These are phyloP conservation scores for Murraya paniculata DNA, from an alignment of 345 rosid species.

Conservation along the genomic window DNA sequence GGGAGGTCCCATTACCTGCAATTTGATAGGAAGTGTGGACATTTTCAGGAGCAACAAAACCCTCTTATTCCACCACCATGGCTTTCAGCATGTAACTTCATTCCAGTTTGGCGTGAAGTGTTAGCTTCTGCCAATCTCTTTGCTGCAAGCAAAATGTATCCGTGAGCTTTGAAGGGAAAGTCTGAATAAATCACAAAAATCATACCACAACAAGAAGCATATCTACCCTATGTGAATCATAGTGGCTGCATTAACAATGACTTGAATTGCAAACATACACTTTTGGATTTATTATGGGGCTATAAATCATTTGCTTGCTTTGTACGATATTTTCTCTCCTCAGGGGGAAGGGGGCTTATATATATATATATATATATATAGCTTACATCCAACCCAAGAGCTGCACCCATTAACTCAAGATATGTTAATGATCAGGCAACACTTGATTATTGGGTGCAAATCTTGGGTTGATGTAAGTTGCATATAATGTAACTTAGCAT, in stretches of 20 bases:
- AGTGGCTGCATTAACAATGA: not conserved
- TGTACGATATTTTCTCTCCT: not conserved
- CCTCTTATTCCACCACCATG: constrained; percentile 46
- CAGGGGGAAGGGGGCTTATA: not conserved
- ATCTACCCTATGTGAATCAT: not conserved
- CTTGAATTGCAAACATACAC: not conserved
- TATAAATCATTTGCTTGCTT: not conserved
- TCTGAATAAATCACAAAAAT: not conserved
- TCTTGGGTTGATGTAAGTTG: too few relatives aligned
- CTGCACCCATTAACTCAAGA: too few relatives aligned
- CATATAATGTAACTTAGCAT: too few relatives aligned
- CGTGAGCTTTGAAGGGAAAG: not conserved
- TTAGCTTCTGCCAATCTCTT: constrained; percentile 58
- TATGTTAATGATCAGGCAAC: too few relatives aligned
- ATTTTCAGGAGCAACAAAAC: constrained; percentile 56
- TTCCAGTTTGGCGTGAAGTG: constrained; percentile 59
- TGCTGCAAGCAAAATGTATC: constrained; percentile 41
- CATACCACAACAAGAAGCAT: not conserved
- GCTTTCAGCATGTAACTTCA: constrained; percentile 49
- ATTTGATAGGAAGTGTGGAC: not conserved
- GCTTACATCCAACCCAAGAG: too few relatives aligned
- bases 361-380: too few relatives aligned
- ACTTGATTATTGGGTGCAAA: too few relatives aligned
- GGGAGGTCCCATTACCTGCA: constrained; percentile 1
- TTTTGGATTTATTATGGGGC: not conserved